Base-by-base conservation (phyloP, 2,329 filamentous ascomycete genomes). In the Magnaporthiopsis poae region DNA sequence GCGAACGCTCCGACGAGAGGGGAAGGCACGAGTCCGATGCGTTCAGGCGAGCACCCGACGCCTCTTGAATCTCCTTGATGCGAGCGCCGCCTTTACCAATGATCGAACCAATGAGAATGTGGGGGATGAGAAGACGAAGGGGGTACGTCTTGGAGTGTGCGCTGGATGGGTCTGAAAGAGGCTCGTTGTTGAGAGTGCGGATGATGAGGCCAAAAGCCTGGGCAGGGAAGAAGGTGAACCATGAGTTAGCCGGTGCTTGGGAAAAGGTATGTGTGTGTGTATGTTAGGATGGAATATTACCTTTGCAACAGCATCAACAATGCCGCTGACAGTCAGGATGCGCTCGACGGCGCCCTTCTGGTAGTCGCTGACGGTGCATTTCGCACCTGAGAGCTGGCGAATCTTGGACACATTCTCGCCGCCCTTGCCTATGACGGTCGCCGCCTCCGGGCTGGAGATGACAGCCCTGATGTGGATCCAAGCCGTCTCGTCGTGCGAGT, bases 371-470 rank as follows among this genome's bases (percentile, higher is more conserved):
- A 99, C 95, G 63, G 95, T 99, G 82, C 95, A 99, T 81, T 98
- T 98, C 71, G 95, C 95, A 73, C 92, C 93, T 65, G 95, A 97
- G 80, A 96, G 84, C 76, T 91, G 92, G 71, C 95, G 88, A 75
- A 99, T 98, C 80, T 96, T 92, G 71, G 93, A 96, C 63, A 99
- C 95, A 75, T 99, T 99, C 82, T 99, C 95, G 76, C 95, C 95
- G 70, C 93, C 94, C 81, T 99, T 99, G 75, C 95, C 95, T 78
- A 99, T 99, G 71, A 97, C 92, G 63, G 95, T 99, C 59, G 95
- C 95, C 71, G 95, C 95, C 79, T 99, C 95, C 62, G 92, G 92
- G 78, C 94, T 99, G 65, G 94, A 96, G 73, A 99, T 99, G 73
- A 97, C 93, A 66, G 95, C 92, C 72, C 95, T 90, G 73, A 99